Conservation (phyloP, 805 yeast species). For the Starmerella etchellsii region DNA sequence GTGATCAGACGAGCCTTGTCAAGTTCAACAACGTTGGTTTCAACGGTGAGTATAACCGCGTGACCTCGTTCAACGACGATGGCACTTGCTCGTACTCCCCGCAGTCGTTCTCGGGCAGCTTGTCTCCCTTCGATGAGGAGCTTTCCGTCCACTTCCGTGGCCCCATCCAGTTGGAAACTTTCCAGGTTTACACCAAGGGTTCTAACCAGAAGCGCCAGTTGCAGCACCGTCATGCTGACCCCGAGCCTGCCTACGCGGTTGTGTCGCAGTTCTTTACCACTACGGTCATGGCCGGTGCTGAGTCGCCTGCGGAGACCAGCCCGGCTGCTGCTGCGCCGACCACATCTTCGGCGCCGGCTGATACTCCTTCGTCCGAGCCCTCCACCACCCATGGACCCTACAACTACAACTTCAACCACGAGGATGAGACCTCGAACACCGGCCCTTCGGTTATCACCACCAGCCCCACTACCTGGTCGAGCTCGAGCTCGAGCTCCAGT, state of each 20-base stretch:
- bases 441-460: constrained; percentile 21
- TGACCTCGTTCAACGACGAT: constrained; percentile 61
- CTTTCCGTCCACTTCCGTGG: constrained; percentile 84
- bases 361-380: constrained; percentile 14
- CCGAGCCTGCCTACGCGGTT: constrained; percentile 53
- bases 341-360: constrained; percentile 18
- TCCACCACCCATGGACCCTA: not conserved
- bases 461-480: constrained; percentile 24
- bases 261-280: constrained; percentile 62
- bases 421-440: constrained; percentile 19
- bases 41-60: constrained; percentile 71
- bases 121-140: constrained; percentile 78
- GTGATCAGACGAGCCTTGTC: constrained; percentile 55
- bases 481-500: constrained; percentile 14
- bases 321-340: constrained; percentile 11
- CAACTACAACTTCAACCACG: constrained; percentile 21
- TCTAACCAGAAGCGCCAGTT: constrained; percentile 36
- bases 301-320: constrained; percentile 11
- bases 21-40: constrained; percentile 64
- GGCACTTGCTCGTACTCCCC: constrained; percentile 59
- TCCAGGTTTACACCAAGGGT: constrained; percentile 69
- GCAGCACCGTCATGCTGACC: constrained; percentile 37
- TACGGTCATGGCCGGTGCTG: constrained; percentile 28
- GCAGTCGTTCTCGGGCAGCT: constrained; percentile 49
- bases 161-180: constrained; percentile 64